Base-by-base conservation (phyloP, 192 early-diverging fungal genomes). In the Coemansia sp. region DNA sequence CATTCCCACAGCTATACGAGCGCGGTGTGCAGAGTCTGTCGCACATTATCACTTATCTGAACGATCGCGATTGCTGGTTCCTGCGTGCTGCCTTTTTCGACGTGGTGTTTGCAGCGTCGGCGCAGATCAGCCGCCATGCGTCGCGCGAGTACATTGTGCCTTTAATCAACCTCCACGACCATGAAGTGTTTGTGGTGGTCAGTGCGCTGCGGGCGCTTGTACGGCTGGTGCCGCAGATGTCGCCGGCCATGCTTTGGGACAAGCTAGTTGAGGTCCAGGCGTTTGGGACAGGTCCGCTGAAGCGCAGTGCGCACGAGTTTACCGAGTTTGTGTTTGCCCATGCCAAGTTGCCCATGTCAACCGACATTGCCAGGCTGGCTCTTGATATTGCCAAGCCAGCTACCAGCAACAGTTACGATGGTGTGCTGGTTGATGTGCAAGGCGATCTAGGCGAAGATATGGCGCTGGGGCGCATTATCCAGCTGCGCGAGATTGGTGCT, bases 11-110 rank as follows among this genome's bases (percentile, higher is more conserved):
- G 67, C 71, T 79, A 5, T 79, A 79, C 55, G 76, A 70, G 56
- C 63, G 64, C 24, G 71, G 71, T 1, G 43, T 68, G 32, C 76
- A 79, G 64, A 79, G 76, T 25, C 72, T 98, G 11, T 88, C 89
- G 25, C 96, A 98, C 70, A 91, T 96, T 75, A 95, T 98, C 53
- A 98, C 96, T 0, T 98, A 96, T 60, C 79, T 98, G 52, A 98
- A 98, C 74, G 96, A 95, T 56, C 84, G 87, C 23, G 95, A 98
- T 65, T 72, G 78, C 66, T 97, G 95, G 96, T 87, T 89, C 75
- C 77, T 98, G 53, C 83, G 96, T 50, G 92, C 94, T 29, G 91
- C 95, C 3, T 98, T 98, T 63, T 96, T 94, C 54, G 95, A 98
- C 59, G 91, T 91, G 47, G 89, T 96, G 21, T 89, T 93, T 58